phyloP scores from a whole-genome alignment of 352 stramenopile genomes.

The Elongisporangium prolatum region DNA sequence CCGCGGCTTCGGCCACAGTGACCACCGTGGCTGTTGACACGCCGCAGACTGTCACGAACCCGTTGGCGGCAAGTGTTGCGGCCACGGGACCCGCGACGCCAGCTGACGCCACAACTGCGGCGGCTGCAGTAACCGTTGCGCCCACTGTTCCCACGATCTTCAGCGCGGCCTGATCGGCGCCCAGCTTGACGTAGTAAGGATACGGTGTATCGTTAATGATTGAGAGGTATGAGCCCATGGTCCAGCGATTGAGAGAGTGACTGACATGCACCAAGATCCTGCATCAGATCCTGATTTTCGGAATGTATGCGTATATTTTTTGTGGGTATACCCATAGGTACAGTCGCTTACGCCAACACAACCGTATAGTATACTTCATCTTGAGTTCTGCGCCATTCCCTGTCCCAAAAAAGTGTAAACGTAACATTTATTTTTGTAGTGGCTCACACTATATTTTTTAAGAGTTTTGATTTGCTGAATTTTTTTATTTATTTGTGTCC shows the following conservation, averaged over 20 bases:
- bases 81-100: slow-evolving; percentile 5
- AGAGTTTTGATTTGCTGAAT: too few relatives aligned
- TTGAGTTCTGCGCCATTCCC: too few relatives aligned
- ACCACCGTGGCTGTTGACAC: slow-evolving; percentile 11
- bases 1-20: neutral
- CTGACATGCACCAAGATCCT: neutral
- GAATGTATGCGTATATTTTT: neutral
- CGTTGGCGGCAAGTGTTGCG: slow-evolving; percentile 1
- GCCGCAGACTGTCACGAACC: slow-evolving; percentile 9
- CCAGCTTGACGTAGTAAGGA: slow-evolving; percentile 34
- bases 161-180: slow-evolving; percentile 30
- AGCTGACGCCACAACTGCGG: slow-evolving; percentile 5
- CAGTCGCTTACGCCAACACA: too few relatives aligned
- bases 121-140: slow-evolving; percentile 4
- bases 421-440: too few relatives aligned
- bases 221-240: slow-evolving; percentile 41
- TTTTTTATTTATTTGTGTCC: too few relatives aligned
- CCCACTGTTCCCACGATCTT: slow-evolving; percentile 21
- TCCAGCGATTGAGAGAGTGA: neutral
- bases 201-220: slow-evolving; percentile 41
- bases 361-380: too few relatives aligned
- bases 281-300: neutral
- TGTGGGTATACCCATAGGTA: neutral
- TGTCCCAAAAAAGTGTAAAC: too few relatives aligned
- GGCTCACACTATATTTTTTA: too few relatives aligned